phyloP scores from a whole-genome alignment of 2,329 filamentous ascomycete species.

The Neonectria ditissima region DNA sequence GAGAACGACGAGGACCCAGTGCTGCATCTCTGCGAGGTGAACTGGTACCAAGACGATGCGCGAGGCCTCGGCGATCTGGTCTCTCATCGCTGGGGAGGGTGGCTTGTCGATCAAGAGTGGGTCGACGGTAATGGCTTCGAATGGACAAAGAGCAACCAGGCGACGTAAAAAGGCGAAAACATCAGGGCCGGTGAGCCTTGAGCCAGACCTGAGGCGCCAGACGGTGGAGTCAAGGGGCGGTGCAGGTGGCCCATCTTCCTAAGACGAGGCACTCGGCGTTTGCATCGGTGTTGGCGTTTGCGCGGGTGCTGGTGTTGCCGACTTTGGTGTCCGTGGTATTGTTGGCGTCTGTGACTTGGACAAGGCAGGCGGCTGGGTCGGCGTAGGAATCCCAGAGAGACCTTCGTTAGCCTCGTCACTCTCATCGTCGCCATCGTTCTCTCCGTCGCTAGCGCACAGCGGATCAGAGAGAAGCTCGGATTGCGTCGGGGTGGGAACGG shows the following conservation, averaged over 20 bases:
- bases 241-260: neutral
- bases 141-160: neutral
- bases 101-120: neutral
- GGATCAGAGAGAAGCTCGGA: neutral
- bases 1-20: neutral
- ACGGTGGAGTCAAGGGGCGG: neutral
- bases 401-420: neutral
- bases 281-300: neutral
- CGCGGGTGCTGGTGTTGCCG: neutral
- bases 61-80: conserved; percentile 1
- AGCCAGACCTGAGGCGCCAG: neutral
- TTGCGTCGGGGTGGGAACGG: neutral
- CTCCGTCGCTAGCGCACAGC: neutral
- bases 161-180: neutral
- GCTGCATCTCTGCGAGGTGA: neutral
- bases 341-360: neutral
- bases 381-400: neutral
- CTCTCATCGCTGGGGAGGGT: neutral
- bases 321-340: neutral
- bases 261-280: neutral
- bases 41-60: neutral
- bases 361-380: neutral
- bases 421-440: neutral
- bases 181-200: neutral
- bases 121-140: neutral